Conservation (phyloP, 2,329 filamentous ascomycete species). For the Stagonosporopsis vannaccii region DNA sequence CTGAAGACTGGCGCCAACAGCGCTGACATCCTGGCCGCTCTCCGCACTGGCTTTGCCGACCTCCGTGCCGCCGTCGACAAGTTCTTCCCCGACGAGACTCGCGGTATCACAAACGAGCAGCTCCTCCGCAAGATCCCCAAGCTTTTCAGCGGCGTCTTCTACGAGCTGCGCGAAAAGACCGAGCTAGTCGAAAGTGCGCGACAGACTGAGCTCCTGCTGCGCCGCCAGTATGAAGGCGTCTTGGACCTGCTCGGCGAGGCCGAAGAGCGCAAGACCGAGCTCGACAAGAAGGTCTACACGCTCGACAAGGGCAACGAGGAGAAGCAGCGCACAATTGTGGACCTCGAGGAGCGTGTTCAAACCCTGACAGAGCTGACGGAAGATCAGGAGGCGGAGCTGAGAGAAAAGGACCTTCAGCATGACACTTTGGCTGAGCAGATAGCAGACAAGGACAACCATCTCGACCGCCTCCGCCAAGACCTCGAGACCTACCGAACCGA, state of each 20-base stretch:
- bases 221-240: conserved; percentile 42
- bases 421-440: conserved; percentile 37
- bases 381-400: conserved; percentile 46
- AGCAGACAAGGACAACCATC: conserved; percentile 43
- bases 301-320: conserved; percentile 49
- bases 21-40: conserved; percentile 47
- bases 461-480: conserved; percentile 48
- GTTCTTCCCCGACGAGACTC: conserved; percentile 50
- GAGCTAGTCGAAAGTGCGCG: conserved; percentile 39
- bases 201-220: conserved; percentile 48
- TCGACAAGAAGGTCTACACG: conserved; percentile 48
- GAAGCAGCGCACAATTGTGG: conserved; percentile 47
- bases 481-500: conserved; percentile 52
- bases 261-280: conserved; percentile 44
- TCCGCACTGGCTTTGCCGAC: conserved; percentile 53
- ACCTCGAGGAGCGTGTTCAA: conserved; percentile 46
- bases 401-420: conserved; percentile 39
- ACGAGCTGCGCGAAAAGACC: conserved; percentile 43
- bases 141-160: conserved; percentile 49
- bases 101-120: conserved; percentile 49
- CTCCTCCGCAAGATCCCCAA: conserved; percentile 48
- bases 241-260: conserved; percentile 40
- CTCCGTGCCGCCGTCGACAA: conserved; percentile 51
- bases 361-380: conserved; percentile 38
- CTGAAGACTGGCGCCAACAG: conserved; percentile 41